Evolutionary conservation across 2,329 filamentous ascomycete genomes (phyloP), one percentile per base, ranked within the genome.

Genomic region (Clarireedia monteithiana): DNA sequence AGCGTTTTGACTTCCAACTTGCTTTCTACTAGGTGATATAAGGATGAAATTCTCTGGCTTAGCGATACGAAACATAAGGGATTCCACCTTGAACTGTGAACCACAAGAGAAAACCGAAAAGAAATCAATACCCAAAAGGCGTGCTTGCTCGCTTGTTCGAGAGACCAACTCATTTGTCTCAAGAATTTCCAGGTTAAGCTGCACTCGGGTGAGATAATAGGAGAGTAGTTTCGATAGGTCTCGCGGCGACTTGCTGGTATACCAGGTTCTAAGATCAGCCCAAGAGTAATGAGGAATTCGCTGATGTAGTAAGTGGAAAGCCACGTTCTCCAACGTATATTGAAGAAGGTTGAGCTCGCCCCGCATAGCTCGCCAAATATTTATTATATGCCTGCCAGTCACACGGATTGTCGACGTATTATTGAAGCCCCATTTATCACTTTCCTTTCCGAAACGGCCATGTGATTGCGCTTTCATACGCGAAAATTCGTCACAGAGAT

Each of bases 1-100:
- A 1, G 94, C 91, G 68, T 97, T 97, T 67, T 99, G 94, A 26
- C 86, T 83, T 3, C 91, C 92, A 1, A 97, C 92, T 69, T 99
- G 94, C 69, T 91, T 92, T 60, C 86, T 82, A 69, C 86, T 95
- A 0, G 94, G 94, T 6, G 91, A 97, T 1, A 95, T 82, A 0
- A 99, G 78, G 6, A 97, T 76, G 65, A 94, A 95, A 64, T 94
- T 96, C 70, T 99, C 94, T 0, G 94, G 91, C 69, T 99, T 99
- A 45, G 94, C 92, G 63, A 99, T 96, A 45, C 94, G 84, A 67
- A 97, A 96, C 94, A 99, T 97, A 64, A 96, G 85, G 1, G 92
- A 96, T 72, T 99, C 94, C 42, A 99, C 94, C 70, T 99, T 99
- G 79, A 95, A 97, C 68, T 99, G 94, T 0, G 91, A 97, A 15